Evolutionary conservation across 2,329 filamentous ascomycete species (phyloP).

Genomic region (Clarireedia paspali): DNA sequence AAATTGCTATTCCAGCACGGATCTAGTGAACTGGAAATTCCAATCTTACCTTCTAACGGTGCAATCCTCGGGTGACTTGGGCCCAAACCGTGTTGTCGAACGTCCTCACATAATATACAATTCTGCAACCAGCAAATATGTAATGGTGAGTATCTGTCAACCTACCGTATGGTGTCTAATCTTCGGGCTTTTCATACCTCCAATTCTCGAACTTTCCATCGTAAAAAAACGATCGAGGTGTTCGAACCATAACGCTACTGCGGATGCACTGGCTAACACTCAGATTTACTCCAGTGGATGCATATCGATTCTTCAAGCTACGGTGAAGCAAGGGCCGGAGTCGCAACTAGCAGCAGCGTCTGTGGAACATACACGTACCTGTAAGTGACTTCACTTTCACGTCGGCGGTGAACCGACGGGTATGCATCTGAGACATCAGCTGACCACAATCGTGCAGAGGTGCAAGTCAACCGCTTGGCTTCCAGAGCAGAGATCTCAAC

Average conservation of each 20-base stretch:
- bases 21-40: slow-evolving; percentile 58
- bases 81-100: slow-evolving; percentile 55
- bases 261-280: background rate
- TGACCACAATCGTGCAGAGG: slow-evolving; percentile 14
- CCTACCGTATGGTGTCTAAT: background rate
- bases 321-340: slow-evolving; percentile 55
- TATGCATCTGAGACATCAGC: background rate
- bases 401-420: too few relatives aligned
- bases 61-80: slow-evolving; percentile 47
- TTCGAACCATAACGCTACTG: too few relatives aligned
- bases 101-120: slow-evolving; percentile 64
- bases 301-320: slow-evolving; percentile 58
- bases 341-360: slow-evolving; percentile 50
- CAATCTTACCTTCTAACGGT: slow-evolving; percentile 50
- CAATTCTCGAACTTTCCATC: background rate
- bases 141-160: slow-evolving; percentile 34
- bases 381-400: slow-evolving; percentile 14
- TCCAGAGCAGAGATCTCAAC: slow-evolving; percentile 28
- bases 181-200: background rate
- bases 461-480: slow-evolving; percentile 27
- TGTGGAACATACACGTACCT: slow-evolving; percentile 52
- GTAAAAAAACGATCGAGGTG: too few relatives aligned
- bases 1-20: slow-evolving; percentile 58
- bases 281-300: slow-evolving; percentile 39
- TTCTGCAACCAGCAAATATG: slow-evolving; percentile 53